Base-by-base conservation (phyloP, 495 filamentous ascomycete genomes). In the Penicillium subrubescens region DNA sequence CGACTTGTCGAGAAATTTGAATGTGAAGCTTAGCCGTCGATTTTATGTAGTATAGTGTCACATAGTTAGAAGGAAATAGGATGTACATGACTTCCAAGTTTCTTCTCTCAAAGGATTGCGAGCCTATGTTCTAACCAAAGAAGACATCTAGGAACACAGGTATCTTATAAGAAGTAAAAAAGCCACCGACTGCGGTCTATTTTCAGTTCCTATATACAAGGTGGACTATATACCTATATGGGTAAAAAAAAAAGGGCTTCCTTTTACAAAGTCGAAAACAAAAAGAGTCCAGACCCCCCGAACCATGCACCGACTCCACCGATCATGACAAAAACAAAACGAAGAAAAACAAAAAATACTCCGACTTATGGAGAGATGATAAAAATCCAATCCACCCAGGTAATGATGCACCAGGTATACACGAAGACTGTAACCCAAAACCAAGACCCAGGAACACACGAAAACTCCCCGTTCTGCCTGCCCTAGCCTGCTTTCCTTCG, bases 331-430 rank as follows among this genome's bases (percentile, higher is more conserved):
- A 19, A 19, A 60, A 57, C 23, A 17, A 27, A n/a, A 23, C 23
- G 29, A 52, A 52, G 25, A 27, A 27, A 27, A 27, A 27, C 25
- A 31, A 52, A 3, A 52, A 8, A 5, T 31, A 63, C 56, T 62
- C 46, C 60, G 48, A 48, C n/a, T 56, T 31, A 56, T 67, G 60
- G 60, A 56, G 56, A 59, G 57, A 50, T 23, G 50, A 44, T 12
- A 53, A 56, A 34, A 29, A 56, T 59, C 54, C 55, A 60, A 60
- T 55, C 60, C 60, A 57, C 60, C 60, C 60, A 63, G 64, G 55
- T 57, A 60, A 60, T 59, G 56, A 62, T 57, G 57, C 57, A 60
- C 57, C 50, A 65, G 63, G 51, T 65, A 60, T 33, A 60, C 54
- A 60, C 61, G 43, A 39, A 8, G 37, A 8, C 48, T 52, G 48